Percentiles rank a stretch among this genome's conserved stretches.
Evolutionary conservation across 1,284 basidiomycete species (phyloP).

Genomic region (Phellopilus nigrolimitatus): DNA sequence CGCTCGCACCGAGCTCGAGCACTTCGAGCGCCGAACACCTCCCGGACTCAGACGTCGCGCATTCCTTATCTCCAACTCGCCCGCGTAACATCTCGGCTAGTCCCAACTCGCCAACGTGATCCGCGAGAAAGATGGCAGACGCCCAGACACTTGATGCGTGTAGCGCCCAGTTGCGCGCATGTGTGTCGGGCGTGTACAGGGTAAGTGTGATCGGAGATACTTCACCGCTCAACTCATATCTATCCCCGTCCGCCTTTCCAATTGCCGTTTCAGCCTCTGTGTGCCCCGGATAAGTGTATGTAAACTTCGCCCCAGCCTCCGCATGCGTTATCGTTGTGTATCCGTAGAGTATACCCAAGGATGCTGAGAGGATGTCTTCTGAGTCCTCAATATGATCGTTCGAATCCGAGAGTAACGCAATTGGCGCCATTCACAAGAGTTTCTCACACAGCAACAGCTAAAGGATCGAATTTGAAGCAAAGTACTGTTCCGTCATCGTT

Average conservation of each 20-base stretch:
- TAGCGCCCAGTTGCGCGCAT: slow-evolving; percentile 61
- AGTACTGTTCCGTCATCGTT: too few relatives aligned
- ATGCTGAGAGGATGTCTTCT: slow-evolving; percentile 60
- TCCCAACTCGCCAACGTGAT: slow-evolving; percentile 41
- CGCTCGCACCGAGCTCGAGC: slow-evolving; percentile 70
- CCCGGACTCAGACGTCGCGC: background rate
- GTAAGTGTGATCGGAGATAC: slow-evolving; percentile 25
- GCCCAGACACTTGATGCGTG: slow-evolving; percentile 74
- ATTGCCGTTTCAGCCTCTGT: background rate
- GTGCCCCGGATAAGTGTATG: slow-evolving; percentile 29
- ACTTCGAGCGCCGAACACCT: slow-evolving; percentile 40
- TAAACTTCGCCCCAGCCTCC: slow-evolving; percentile 45
- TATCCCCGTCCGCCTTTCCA: slow-evolving; percentile 19
- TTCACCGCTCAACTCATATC: slow-evolving; percentile 23
- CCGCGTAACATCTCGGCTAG: slow-evolving; percentile 24
- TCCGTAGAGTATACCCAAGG: slow-evolving; percentile 56
- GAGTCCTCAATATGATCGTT: slow-evolving; percentile 40
- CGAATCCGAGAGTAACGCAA: too few relatives aligned
- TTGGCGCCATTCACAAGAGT: too few relatives aligned
- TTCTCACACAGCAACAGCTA: too few relatives aligned
- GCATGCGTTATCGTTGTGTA: slow-evolving; percentile 55
- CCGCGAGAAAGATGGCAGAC: slow-evolving; percentile 58
- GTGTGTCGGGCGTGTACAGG: slow-evolving; percentile 58
- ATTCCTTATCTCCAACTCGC: slow-evolving; percentile 23
- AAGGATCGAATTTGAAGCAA: too few relatives aligned